Base-by-base conservation (phyloP, 768 basidiomycete genomes). In the Termitomyces sp. region DNA sequence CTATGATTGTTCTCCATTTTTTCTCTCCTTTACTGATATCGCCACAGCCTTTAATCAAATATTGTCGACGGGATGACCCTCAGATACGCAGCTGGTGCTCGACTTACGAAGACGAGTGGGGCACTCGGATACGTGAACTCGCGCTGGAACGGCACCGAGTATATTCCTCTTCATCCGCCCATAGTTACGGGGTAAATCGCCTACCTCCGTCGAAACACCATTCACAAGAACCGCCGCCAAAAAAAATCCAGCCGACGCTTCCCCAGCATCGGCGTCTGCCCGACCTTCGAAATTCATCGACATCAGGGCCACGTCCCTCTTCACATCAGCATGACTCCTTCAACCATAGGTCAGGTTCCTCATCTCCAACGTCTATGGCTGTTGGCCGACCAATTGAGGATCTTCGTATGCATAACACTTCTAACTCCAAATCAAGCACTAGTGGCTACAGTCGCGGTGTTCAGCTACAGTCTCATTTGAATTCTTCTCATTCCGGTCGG, bases 21-120 rank as follows among this genome's bases (percentile, higher is more conserved):
- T 44, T 31, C 60, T 51, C 9, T 47, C 13, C 6, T 34, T 41
- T 51, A 52, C 51, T 18, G 65, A 28, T 42, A 55, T 54, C n/a
- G 26, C 28, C 4, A 45, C 33, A 89, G 88, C 77, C 85, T 16
- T 78, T 87, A 58, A 79, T 85, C 70, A 86, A 84, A 66, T 87
- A 88, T 65, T 79, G 77, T 56, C 77, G 81, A 57, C 73, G 79
- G 28, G 82, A 86, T 57, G 83, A 83, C 58, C 72, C 76, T 26
- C 75, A 75, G 55, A 65, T 89, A 59, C 75, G 78, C n/a, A 72
- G 70, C 37, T 87, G 84, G 87, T 81, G 77, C 51, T 71, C 73
- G 37, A 82, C 86, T 44, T 87, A 87, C 55, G 84, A 86, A 65
- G 85, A 84, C 57, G 68, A 80, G 20, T 87, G 82, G 81, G 88